Conservation (phyloP, 352 stramenopile species). For the Pythium phragmitis region DNA sequence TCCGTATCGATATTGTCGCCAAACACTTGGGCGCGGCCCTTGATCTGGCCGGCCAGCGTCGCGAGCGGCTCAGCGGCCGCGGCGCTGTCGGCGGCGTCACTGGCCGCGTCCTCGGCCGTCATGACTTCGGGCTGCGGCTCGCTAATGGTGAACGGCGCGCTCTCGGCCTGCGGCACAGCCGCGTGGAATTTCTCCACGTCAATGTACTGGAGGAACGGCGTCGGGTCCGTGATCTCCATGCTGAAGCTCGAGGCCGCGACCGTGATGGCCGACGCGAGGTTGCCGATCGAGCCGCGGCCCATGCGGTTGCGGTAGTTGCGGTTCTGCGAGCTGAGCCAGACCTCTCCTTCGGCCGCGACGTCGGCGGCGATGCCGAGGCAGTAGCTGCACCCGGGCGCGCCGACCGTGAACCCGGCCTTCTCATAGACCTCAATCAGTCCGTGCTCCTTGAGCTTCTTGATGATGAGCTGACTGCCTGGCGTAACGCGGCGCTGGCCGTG, state of each 20-base stretch:
- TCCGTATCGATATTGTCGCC: slow-evolving; percentile 90
- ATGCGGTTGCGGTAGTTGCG: slow-evolving; percentile 89
- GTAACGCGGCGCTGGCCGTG: slow-evolving; percentile 75
- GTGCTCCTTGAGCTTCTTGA: slow-evolving; percentile 77
- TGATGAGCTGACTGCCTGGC: slow-evolving; percentile 74
- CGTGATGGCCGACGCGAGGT: slow-evolving; percentile 77
- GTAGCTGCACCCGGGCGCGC: slow-evolving; percentile 76
- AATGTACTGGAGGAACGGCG: slow-evolving; percentile 71
- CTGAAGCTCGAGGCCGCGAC: slow-evolving; percentile 81
- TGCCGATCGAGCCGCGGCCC: slow-evolving; percentile 77
- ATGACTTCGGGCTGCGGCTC: slow-evolving; percentile 60
- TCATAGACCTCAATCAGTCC: slow-evolving; percentile 79
- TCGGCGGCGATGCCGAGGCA: slow-evolving; percentile 83
- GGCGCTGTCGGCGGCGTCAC: slow-evolving; percentile 28
- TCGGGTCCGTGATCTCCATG: slow-evolving; percentile 79
- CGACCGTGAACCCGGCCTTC: slow-evolving; percentile 74
- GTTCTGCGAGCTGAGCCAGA: slow-evolving; percentile 85
- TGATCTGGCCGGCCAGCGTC: slow-evolving; percentile 42
- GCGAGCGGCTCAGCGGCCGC: slow-evolving; percentile 32
- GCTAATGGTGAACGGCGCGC: slow-evolving; percentile 41
- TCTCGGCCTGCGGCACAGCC: slow-evolving; percentile 50
- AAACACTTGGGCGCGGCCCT: slow-evolving; percentile 76
- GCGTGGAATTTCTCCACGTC: slow-evolving; percentile 66
- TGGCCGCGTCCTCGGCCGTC: slow-evolving; percentile 14
- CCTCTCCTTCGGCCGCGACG: slow-evolving; percentile 76